Conservation (phyloP, 176 grass and related monocot genomes). For the Rhipidocladum racemiflorum region DNA sequence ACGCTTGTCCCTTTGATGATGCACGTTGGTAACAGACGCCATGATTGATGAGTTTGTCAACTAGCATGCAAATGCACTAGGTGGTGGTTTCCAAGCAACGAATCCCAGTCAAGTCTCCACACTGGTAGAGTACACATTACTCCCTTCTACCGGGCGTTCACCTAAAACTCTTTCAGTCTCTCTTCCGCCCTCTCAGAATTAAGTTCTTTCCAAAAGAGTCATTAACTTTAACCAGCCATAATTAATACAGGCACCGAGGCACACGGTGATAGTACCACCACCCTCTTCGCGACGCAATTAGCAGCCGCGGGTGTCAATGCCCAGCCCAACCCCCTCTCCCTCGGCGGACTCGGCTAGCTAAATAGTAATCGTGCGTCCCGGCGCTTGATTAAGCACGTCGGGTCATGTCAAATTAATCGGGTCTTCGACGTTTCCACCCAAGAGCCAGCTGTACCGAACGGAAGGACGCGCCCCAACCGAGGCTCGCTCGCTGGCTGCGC, state of each 20-base stretch:
- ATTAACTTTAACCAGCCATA: neutral
- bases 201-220: neutral
- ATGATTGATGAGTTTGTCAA: slow-evolving; percentile 53
- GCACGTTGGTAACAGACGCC: slow-evolving; percentile 23
- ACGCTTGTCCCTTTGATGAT: slow-evolving; percentile 28
- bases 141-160: neutral
- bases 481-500: neutral
- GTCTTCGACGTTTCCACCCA: slow-evolving; percentile 33
- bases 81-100: neutral
- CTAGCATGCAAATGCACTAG: neutral
- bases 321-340: too few relatives aligned
- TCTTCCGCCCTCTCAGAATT: neutral
- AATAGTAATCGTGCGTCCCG: neutral
- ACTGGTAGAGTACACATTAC: neutral
- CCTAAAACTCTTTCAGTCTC: neutral
- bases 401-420: slow-evolving; percentile 18
- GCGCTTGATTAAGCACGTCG: neutral
- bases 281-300: slow-evolving; percentile 30
- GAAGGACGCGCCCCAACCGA: slow-evolving; percentile 31
- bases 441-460: slow-evolving; percentile 36
- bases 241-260: neutral
- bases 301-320: neutral
- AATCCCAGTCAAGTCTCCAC: neutral
- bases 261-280: neutral
- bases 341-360: neutral